Conservation (phyloP, 495 filamentous ascomycete genomes). For the Collariella sp. region DNA sequence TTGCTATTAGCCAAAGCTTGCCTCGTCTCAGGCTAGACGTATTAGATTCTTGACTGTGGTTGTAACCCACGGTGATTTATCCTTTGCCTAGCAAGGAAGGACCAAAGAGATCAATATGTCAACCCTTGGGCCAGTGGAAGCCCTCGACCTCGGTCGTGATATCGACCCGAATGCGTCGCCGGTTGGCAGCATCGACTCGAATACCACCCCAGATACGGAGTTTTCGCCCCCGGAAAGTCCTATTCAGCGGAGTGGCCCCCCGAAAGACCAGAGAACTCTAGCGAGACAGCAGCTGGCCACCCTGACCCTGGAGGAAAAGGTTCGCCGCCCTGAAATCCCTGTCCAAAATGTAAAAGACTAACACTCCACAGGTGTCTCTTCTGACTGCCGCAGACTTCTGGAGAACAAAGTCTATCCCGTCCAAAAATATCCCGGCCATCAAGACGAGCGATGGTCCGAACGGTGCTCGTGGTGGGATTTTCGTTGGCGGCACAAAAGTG, state of each 20-base stretch:
- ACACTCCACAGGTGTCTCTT: slow-evolving; percentile 44
- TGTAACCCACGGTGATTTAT: not conserved
- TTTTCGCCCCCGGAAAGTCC: slow-evolving; percentile 44
- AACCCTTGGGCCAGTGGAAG: slow-evolving; percentile 14
- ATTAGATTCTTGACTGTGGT: not conserved
- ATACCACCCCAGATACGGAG: slow-evolving; percentile 42
- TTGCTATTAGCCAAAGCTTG: not conserved
- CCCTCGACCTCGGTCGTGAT: slow-evolving; percentile 23
- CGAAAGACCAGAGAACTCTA: slow-evolving; percentile 28
- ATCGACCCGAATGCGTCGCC: slow-evolving; percentile 35
- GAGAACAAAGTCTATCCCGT: slow-evolving; percentile 61
- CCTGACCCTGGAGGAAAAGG: slow-evolving; percentile 49
- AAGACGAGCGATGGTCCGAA: slow-evolving; percentile 75
- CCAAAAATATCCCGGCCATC: slow-evolving; percentile 60
- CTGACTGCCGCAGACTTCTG: slow-evolving; percentile 66
- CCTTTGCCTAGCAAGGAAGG: not conserved
- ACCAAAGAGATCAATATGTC: slow-evolving; percentile 4
- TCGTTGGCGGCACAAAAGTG: slow-evolving; percentile 55
- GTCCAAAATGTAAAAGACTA: slow-evolving; percentile 11
- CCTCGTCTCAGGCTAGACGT: not conserved
- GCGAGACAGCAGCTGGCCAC: slow-evolving; percentile 36
- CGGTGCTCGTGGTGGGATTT: slow-evolving; percentile 64
- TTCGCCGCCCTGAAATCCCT: slow-evolving; percentile 14
- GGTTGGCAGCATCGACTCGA: slow-evolving; percentile 33
- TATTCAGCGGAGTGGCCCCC: slow-evolving; percentile 20